Base-by-base conservation (phyloP, 352 stramenopile genomes). In the Phytopythium kandeliae region DNA sequence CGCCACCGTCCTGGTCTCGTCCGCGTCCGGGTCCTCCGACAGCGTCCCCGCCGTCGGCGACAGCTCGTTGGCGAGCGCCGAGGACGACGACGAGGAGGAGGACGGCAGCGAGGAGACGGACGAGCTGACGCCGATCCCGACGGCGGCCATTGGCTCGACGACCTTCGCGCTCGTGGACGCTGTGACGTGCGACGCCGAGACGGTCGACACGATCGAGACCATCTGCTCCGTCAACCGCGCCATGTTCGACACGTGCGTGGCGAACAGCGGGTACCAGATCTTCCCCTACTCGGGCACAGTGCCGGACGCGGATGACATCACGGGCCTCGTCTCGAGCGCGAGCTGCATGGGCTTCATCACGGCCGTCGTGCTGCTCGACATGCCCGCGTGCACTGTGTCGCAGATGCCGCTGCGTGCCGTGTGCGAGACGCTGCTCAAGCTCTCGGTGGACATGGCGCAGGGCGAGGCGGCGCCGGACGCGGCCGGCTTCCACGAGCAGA, bases 351-450 rank as follows among this genome's bases (percentile, higher is more conserved):
- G 55, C 0, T 67, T 85, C 46, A 69, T 85, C 54, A 78, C 60
- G 1, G 65, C 60, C 17, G 64, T 75, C 7, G 59, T 68, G 31
- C 42, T 85, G 28, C 52, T 75, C 8, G 46, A 70, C 13, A 63
- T 84, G 38, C 63, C 63, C 10, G 69, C 78, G 41, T 89, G 78
- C 21, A 71, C 70, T 41, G 48, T 87, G 13, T 54, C 71, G 36
- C 53, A 73, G 17, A 60, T 89, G 54, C 67, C 67, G 19, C 54
- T 86, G 42, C 69, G 66, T n/a, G 71, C 78, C 8, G 62, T 67
- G 33, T 71, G 78, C 38, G 78, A 89, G 58, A 83, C 74, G 48
- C 42, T 89, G 24, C 65, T 89, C 31, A 79, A 80, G 57, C 83
- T 79, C 36, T 80, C 71, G 1, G 51, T 73, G 31, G 73, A 78